Evolutionary conservation across 768 basidiomycete genomes (phyloP), one percentile per base, ranked within the genome.

Genomic region (Boletus sp.): DNA sequence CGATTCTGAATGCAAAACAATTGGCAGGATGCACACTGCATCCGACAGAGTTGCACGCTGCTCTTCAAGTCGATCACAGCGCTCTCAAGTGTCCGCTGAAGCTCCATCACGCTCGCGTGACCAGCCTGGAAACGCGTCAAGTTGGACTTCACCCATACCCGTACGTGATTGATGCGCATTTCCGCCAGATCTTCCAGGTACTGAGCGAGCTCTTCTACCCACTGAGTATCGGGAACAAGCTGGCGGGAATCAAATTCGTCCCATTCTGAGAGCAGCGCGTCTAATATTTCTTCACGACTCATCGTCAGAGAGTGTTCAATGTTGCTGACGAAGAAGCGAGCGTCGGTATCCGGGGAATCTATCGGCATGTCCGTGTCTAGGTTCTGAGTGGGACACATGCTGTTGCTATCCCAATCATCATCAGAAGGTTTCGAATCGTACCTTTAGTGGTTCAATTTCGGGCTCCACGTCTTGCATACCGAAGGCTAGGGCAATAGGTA

Each of bases 131-230:
- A 84, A 5, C 81, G 71, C 1, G 72, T 59, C 32, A 79, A 63
- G 54, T 85, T 85, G 3, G 72, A 65, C 7, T 68, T 62, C 29
- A 84, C 66, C 84, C 84, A 85, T 46, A 69, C 64, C 14, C 68
- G 68, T 32, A 86, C 80, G 54, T 78, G 77, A 7, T 70, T 57
- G 29, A 82, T 63, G 30, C 84, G 76, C 53, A 68, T 57, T 27
- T 79, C 72, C 25, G 68, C 77, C n/a, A 81, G 54, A n/a, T 63
- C 53, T 39, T 71, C 65, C 33, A 85, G 69, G 62, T 79, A 71
- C 21, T 53, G 39, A 5, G 71, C 64, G 15, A 85, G 71, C 15
- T 65, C 63, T 9, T 64, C 57, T 21, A 69, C 62, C 81, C 81
- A 83, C 39, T 74, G 68, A 21, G 58, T 41, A 40, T 85, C 84